phyloP scores from a whole-genome alignment of 176 grass and related monocot genomes.

The Elymus sibiricus region DNA sequence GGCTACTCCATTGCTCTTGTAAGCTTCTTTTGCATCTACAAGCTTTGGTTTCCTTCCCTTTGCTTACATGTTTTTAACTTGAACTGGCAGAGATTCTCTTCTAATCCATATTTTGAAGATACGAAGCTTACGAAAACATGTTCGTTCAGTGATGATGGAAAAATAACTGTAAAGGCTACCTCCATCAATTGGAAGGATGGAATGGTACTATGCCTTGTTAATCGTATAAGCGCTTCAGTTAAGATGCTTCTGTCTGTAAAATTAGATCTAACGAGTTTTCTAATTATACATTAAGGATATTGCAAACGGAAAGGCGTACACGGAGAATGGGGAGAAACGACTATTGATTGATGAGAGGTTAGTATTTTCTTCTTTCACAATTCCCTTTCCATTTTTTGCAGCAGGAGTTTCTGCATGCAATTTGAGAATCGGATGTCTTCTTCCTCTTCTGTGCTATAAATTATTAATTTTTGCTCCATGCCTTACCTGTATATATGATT shows the following conservation, averaged over 20 bases:
- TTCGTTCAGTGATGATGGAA: slow-evolving; percentile 64
- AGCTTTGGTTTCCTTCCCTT: neutral
- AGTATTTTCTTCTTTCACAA: slow-evolving; percentile 13
- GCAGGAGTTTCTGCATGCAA: neutral
- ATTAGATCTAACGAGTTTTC: slow-evolving; percentile 9
- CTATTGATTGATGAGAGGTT: slow-evolving; percentile 65
- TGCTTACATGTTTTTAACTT: slow-evolving; percentile 31
- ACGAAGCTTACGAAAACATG: slow-evolving; percentile 65
- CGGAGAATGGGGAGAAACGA: slow-evolving; percentile 55
- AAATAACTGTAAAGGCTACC: slow-evolving; percentile 53
- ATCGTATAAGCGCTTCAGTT: neutral
- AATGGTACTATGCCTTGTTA: slow-evolving; percentile 48
- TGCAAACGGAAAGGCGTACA: slow-evolving; percentile 49
- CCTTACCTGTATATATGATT: neutral
- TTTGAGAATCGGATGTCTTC: neutral
- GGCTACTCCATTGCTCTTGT: slow-evolving; percentile 82
- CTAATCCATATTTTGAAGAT: slow-evolving; percentile 84
- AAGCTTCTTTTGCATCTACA: slow-evolving; percentile 24
- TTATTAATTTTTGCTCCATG: neutral
- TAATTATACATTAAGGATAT: slow-evolving; percentile 56
- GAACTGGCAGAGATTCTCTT: slow-evolving; percentile 57
- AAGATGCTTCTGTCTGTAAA: neutral
- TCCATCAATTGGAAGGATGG: slow-evolving; percentile 81
- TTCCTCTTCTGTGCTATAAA: neutral
- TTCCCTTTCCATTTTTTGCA: neutral